Conservation (phyloP, 2,329 filamentous ascomycete species). For the Sarocladium oryzae region DNA sequence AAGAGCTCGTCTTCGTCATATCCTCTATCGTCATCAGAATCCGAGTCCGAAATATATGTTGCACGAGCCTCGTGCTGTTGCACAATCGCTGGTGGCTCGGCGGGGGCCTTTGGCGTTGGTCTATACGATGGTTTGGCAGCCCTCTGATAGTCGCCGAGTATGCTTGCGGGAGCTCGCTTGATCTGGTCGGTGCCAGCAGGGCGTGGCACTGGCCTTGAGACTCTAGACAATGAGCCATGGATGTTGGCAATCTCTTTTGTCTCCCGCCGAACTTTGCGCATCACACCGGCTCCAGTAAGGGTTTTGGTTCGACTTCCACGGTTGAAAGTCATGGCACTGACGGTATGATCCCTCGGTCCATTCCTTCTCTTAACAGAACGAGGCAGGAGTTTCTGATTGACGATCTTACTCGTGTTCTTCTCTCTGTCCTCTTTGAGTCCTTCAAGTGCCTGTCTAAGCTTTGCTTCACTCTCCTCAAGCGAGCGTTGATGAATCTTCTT, state of each 20-base stretch:
- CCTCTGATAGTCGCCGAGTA: conserved; percentile 47
- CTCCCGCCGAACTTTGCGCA: conserved; percentile 51
- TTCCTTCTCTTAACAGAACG: conserved; percentile 11
- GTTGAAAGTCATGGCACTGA: conserved; percentile 35
- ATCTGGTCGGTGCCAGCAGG: conserved; percentile 32
- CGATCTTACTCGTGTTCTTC: conserved; percentile 50
- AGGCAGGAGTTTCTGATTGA: conserved; percentile 43
- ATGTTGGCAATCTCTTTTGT: conserved; percentile 45
- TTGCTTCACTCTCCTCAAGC: conserved; percentile 52
- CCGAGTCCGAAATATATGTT: conserved; percentile 31
- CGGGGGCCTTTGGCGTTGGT: conserved; percentile 17
- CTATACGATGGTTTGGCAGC: conserved; percentile 31
- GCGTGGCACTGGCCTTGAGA: conserved; percentile 19
- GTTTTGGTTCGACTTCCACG: conserved; percentile 46
- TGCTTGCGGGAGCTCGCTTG: conserved; percentile 41
- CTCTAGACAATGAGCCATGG: conserved; percentile 38
- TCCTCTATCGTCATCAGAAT: conserved; percentile 25
- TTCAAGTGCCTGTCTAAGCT: conserved; percentile 50
- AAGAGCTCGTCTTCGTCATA: conserved; percentile 17
- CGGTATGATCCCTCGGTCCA: conserved; percentile 21
- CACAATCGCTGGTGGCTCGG: conserved; percentile 17
- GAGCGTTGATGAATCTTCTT: conserved; percentile 50
- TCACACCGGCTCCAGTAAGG: conserved; percentile 43
- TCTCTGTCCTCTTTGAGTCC: conserved; percentile 52
- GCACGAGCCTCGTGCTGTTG: conserved; percentile 28